These are phyloP conservation scores for Cudoniella acicularis DNA, from an alignment of 495 filamentous ascomycete genomes.

Conservation along the genomic window DNA sequence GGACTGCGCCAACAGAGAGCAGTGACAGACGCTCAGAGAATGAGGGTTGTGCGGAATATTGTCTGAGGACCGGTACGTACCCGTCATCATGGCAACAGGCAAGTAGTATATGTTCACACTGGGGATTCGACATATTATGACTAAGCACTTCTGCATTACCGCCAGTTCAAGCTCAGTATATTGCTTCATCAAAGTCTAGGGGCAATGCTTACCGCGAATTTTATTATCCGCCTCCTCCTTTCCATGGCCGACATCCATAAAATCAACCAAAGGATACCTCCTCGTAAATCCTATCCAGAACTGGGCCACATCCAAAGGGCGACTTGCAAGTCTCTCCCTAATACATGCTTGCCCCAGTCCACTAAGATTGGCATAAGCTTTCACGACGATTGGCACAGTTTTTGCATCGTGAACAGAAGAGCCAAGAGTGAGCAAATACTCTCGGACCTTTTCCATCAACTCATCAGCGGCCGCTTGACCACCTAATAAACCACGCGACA, in stretches of 20 bases:
- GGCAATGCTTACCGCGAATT: slow-evolving; percentile 31
- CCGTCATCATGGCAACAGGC: slow-evolving; percentile 57
- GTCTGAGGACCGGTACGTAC: slow-evolving; percentile 52
- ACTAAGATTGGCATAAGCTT: slow-evolving; percentile 36
- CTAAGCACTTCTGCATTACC: slow-evolving; percentile 46
- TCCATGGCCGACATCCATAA: slow-evolving; percentile 54
- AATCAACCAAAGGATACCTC: slow-evolving; percentile 53
- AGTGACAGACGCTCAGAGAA: slow-evolving; percentile 5
- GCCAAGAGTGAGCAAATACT: slow-evolving; percentile 29
- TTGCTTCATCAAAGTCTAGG: neutral
- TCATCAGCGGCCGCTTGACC: slow-evolving; percentile 36
- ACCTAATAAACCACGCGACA: slow-evolving; percentile 30
- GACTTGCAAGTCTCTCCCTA: slow-evolving; percentile 25
- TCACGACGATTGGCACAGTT: slow-evolving; percentile 30
- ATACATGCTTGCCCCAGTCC: slow-evolving; percentile 30
- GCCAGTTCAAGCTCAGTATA: too few relatives aligned
- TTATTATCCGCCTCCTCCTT: slow-evolving; percentile 57
- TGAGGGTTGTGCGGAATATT: slow-evolving; percentile 30
- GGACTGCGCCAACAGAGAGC: neutral
- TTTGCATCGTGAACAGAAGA: slow-evolving; percentile 23
- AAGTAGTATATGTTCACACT: slow-evolving; percentile 58
- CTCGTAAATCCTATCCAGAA: slow-evolving; percentile 54
- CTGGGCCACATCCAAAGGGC: slow-evolving; percentile 12
- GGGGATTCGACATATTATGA: slow-evolving; percentile 48
- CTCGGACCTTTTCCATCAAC: slow-evolving; percentile 28